A percentile compares a stretch with the other conserved stretches of the same genome.
These are phyloP conservation scores for Vitis hybrid DNA, from an alignment of 177 flowering plant species.

Conservation along the genomic window DNA sequence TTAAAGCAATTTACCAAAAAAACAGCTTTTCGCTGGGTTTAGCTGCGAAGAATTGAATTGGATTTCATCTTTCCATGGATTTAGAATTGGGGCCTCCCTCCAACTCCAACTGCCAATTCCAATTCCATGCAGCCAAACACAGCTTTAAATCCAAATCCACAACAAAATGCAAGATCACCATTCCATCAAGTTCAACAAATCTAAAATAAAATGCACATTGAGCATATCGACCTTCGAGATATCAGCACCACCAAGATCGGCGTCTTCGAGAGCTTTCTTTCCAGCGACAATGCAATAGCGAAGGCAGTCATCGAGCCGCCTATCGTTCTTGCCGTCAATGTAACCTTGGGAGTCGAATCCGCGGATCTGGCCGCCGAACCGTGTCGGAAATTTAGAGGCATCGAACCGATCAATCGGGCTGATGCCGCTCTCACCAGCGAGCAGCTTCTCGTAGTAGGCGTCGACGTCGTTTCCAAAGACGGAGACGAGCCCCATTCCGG, in stretches of 20 bases:
- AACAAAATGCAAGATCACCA: neutral
- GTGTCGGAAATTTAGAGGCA: conserved; percentile 72
- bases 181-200: neutral
- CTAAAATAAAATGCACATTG: neutral
- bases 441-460: conserved; percentile 52
- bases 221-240: conserved; percentile 34
- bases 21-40: too few relatives aligned
- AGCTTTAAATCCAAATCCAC: neutral
- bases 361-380: conserved; percentile 81
- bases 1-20: too few relatives aligned
- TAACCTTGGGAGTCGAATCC: conserved; percentile 61
- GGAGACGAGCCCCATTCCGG: conserved; percentile 68
- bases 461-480: conserved; percentile 81
- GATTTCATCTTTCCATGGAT: too few relatives aligned
- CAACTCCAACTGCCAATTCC: neutral
- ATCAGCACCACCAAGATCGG: conserved; percentile 55
- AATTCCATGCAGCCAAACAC: neutral
- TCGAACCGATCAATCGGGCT: conserved; percentile 65
- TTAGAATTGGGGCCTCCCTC: neutral
- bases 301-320: conserved; percentile 75
- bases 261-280: conserved; percentile 71
- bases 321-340: conserved; percentile 79
- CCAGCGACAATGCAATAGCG: conserved; percentile 79
- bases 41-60: too few relatives aligned
- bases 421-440: conserved; percentile 67